A percentile compares a stretch with the other conserved stretches of the same genome.
These are phyloP conservation scores for Excoecaria cochinchinensis DNA, from an alignment of 345 rosid species.

Conservation along the genomic window DNA sequence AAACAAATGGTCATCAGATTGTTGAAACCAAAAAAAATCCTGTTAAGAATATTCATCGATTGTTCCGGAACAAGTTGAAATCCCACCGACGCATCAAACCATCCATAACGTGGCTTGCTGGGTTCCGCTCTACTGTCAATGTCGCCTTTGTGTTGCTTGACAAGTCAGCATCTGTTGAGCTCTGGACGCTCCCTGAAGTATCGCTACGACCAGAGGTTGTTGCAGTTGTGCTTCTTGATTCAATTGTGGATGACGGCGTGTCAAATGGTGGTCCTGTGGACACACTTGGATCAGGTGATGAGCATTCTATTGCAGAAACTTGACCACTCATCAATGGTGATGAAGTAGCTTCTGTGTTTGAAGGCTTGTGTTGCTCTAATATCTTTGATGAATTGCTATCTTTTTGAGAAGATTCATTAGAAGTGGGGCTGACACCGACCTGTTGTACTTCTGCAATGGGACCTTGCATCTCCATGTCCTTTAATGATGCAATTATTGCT, in stretches of 20 bases:
- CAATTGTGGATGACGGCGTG: slow-evolving; percentile 23
- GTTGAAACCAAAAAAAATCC: neutral
- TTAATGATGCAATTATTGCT: slow-evolving; percentile 67
- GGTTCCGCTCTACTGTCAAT: slow-evolving; percentile 60
- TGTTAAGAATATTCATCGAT: slow-evolving; percentile 27
- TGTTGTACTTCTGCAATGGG: slow-evolving; percentile 15
- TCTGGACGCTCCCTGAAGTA: slow-evolving; percentile 32
- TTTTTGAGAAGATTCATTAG: slow-evolving; percentile 31
- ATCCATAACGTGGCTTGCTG: slow-evolving; percentile 65
- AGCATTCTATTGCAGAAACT: slow-evolving; percentile 24
- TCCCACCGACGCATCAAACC: slow-evolving; percentile 89
- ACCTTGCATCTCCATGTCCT: slow-evolving; percentile 49
- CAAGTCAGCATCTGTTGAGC: slow-evolving; percentile 51
- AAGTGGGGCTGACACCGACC: slow-evolving; percentile 20
- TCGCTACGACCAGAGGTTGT: slow-evolving; percentile 31
- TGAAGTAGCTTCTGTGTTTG: slow-evolving; percentile 36
- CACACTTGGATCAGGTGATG: slow-evolving; percentile 33
- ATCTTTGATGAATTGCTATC: slow-evolving; percentile 12
- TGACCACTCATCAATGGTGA: slow-evolving; percentile 24
- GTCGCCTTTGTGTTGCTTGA: slow-evolving; percentile 77
- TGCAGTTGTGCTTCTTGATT: slow-evolving; percentile 28
- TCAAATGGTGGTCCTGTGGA: slow-evolving; percentile 20
- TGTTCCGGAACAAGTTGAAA: slow-evolving; percentile 66
- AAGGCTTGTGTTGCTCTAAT: slow-evolving; percentile 23
- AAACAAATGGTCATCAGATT: slow-evolving; percentile 27